These are phyloP conservation scores for Ganoderma meredithae DNA, from an alignment of 1,284 basidiomycete genomes.

Conservation along the genomic window DNA sequence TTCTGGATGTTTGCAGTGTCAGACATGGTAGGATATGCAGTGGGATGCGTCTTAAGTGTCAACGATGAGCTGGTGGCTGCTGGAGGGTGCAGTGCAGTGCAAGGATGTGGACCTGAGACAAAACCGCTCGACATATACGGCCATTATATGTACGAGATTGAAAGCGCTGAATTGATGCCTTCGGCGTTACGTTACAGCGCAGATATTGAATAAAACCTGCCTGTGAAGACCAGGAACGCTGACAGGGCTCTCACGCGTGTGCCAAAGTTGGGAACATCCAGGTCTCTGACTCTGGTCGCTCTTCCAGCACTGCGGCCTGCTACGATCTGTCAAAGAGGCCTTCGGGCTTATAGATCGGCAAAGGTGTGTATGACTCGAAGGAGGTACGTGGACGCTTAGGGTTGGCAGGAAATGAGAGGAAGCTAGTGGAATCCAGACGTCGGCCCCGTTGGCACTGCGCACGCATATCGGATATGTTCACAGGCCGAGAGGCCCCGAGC, in stretches of 20 bases:
- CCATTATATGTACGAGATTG: background rate
- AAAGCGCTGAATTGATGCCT: background rate
- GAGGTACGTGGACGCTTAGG: background rate
- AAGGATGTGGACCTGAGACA: background rate
- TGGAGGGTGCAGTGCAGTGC: too few relatives aligned
- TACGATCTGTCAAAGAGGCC: too few relatives aligned
- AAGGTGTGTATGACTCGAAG: background rate
- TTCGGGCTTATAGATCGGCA: background rate
- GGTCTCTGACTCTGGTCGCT: background rate
- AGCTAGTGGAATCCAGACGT: background rate
- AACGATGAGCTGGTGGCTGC: too few relatives aligned
- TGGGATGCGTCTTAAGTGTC: too few relatives aligned
- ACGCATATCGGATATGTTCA: background rate
- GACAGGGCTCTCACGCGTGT: background rate
- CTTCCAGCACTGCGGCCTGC: too few relatives aligned
- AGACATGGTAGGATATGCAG: background rate
- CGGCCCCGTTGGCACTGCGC: background rate
- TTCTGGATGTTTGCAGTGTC: background rate
- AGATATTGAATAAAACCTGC: background rate
- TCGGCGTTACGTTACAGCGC: background rate
- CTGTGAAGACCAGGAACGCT: background rate
- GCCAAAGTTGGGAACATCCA: background rate
- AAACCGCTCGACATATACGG: background rate
- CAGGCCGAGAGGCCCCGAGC: background rate
- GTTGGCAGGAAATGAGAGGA: background rate